Conservation (phyloP, 228 moss, liverwort and hornwort species). For the Sphagnum fallax region DNA sequence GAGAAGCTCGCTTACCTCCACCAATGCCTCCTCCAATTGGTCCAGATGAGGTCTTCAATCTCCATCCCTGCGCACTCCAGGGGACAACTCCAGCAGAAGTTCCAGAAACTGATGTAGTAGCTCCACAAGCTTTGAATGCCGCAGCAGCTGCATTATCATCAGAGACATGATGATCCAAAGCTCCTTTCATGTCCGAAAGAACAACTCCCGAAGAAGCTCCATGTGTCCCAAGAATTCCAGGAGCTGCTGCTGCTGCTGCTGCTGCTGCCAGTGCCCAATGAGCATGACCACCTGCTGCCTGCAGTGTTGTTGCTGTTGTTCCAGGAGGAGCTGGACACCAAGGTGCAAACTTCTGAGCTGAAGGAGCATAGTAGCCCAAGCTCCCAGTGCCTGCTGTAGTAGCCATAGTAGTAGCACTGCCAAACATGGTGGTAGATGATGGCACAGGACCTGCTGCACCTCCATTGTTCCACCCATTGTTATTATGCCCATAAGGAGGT, state of each 20-base stretch:
- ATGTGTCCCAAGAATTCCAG: too few relatives aligned
- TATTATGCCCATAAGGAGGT: slow-evolving; percentile 16
- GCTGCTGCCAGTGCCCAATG: too few relatives aligned
- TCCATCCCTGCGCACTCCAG: slow-evolving; percentile 1
- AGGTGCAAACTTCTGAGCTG: not conserved
- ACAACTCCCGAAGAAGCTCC: too few relatives aligned
- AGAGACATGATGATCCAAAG: too few relatives aligned
- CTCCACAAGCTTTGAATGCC: not conserved
- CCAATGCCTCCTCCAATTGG: not conserved
- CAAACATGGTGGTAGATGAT: slow-evolving; percentile 1
- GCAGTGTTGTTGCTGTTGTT: too few relatives aligned
- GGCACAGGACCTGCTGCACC: slow-evolving; percentile 8
- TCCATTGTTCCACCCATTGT: slow-evolving; percentile 18
- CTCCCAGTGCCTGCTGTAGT: slow-evolving; percentile 7
- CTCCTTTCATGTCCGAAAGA: too few relatives aligned
- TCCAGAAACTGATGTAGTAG: slow-evolving; percentile 3
- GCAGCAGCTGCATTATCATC: slow-evolving; percentile 15
- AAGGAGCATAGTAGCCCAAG: not conserved
- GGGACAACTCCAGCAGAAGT: slow-evolving; percentile 11
- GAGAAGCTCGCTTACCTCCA: slow-evolving; percentile 24
- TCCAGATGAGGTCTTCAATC: too few relatives aligned
- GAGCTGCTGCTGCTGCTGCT: too few relatives aligned
- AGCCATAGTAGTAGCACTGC: too few relatives aligned
- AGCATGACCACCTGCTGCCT: too few relatives aligned
- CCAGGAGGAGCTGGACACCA: slow-evolving; percentile 17